A percentile compares a stretch with the other conserved stretches of the same genome.
phyloP scores from a whole-genome alignment of 495 filamentous ascomycete species.

The Aspergillus hancockii region DNA sequence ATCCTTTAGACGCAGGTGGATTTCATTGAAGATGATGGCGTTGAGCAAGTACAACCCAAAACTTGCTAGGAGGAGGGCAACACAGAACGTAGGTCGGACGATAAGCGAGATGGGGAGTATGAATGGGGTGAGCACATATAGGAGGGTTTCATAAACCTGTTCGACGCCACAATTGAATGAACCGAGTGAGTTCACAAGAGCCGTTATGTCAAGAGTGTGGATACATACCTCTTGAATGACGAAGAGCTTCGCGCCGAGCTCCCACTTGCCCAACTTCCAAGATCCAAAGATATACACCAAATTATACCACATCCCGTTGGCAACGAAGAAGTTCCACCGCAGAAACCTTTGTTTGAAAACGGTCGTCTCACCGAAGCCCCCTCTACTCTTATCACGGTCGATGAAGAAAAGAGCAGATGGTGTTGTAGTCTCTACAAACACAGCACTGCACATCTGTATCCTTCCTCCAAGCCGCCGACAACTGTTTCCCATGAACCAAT shows the following conservation, averaged over 20 bases:
- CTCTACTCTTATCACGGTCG: slow-evolving; percentile 33
- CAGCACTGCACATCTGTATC: slow-evolving; percentile 49
- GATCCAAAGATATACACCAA: slow-evolving; percentile 44
- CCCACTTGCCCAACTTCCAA: slow-evolving; percentile 53
- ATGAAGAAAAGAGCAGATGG: slow-evolving; percentile 42
- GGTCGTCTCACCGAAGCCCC: slow-evolving; percentile 55
- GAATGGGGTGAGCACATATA: slow-evolving; percentile 48
- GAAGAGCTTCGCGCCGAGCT: slow-evolving; percentile 60
- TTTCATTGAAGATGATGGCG: slow-evolving; percentile 45
- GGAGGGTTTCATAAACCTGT: slow-evolving; percentile 49
- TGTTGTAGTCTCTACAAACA: slow-evolving; percentile 52
- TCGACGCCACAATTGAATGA: background rate
- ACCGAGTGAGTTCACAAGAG: background rate
- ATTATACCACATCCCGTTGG: slow-evolving; percentile 49
- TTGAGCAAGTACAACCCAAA: slow-evolving; percentile 42
- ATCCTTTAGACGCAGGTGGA: slow-evolving; percentile 42
- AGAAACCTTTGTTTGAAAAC: slow-evolving; percentile 50
- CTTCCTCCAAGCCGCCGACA: slow-evolving; percentile 45
- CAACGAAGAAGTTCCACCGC: slow-evolving; percentile 55
- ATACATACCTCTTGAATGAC: slow-evolving; percentile 59
- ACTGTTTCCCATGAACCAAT: slow-evolving; percentile 50
- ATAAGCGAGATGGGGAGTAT: slow-evolving; percentile 47
- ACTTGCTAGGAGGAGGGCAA: slow-evolving; percentile 31
- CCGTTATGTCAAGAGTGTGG: background rate
- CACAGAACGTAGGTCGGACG: slow-evolving; percentile 39